Evolutionary conservation across 352 stramenopile species (phyloP).

Genomic region (Pythium rishiriense): DNA sequence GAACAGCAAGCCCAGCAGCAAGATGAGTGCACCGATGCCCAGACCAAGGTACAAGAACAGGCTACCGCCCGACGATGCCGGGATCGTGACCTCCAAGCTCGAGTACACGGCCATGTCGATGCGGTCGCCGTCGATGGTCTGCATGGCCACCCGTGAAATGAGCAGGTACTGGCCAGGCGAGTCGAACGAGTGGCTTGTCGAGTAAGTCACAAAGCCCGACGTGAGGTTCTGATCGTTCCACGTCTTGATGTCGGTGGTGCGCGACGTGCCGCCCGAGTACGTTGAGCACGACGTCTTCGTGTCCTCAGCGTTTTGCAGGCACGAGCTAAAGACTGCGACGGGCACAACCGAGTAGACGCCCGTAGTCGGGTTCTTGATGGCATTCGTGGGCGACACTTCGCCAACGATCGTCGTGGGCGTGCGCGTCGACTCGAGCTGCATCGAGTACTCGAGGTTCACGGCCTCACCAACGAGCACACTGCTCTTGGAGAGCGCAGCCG

Average conservation of each 20-base stretch:
- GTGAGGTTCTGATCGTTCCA: constrained; percentile 69
- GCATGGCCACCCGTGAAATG: constrained; percentile 70
- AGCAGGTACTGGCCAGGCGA: constrained; percentile 64
- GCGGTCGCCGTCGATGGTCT: constrained; percentile 66
- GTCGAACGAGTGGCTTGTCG: constrained; percentile 53
- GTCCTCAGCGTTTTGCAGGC: constrained; percentile 45
- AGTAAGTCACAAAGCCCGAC: constrained; percentile 49
- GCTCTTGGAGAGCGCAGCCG: constrained; percentile 53
- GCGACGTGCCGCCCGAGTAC: constrained; percentile 58
- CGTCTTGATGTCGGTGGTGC: constrained; percentile 53
- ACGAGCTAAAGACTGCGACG: constrained; percentile 70
- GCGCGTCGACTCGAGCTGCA: constrained; percentile 58
- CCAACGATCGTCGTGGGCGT: constrained; percentile 60
- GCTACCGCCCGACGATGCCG: constrained; percentile 42
- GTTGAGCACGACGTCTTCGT: constrained; percentile 59
- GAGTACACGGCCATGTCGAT: constrained; percentile 86
- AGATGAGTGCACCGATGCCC: constrained; percentile 61
- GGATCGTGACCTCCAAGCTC: constrained; percentile 57
- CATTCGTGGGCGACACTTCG: constrained; percentile 60
- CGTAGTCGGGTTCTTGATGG: constrained; percentile 50
- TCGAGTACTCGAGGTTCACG: constrained; percentile 58
- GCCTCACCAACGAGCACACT: constrained; percentile 47
- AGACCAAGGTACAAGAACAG: constrained; percentile 75
- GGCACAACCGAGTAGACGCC: constrained; percentile 65
- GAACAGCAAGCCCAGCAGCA: constrained; percentile 64